These are phyloP conservation scores for Diutina scorzettiae DNA, from an alignment of 1,139 yeast species.

Conservation along the genomic window DNA sequence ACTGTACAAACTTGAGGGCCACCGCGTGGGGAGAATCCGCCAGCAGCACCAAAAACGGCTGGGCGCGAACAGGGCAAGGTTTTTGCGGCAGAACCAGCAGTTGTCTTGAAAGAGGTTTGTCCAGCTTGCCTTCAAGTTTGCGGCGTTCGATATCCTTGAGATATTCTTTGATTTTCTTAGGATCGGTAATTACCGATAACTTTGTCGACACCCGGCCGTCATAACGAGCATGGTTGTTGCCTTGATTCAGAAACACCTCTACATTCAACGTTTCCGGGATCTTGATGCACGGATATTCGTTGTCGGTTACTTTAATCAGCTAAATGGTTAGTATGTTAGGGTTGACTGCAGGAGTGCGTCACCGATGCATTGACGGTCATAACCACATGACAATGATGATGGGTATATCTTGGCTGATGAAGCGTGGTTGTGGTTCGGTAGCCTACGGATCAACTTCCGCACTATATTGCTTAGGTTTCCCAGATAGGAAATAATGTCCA, in stretches of 20 bases:
- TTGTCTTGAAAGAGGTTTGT: not conserved
- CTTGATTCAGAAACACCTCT: constrained; percentile 5
- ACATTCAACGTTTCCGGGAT: constrained; percentile 5
- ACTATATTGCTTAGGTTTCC: too few species aligned
- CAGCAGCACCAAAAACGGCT: constrained; percentile 8
- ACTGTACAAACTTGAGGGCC: constrained; percentile 19
- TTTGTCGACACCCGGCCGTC: constrained; percentile 3
- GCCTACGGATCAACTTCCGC: too few species aligned
- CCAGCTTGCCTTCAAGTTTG: not conserved
- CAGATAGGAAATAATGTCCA: too few species aligned
- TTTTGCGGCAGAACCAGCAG: not conserved
- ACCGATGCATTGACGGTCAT: too few species aligned
- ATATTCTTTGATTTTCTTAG: constrained; percentile 1
- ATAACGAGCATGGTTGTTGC: not conserved
- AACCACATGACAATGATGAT: too few species aligned
- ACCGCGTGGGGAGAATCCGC: constrained; percentile 16
- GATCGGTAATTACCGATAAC: constrained; percentile 4
- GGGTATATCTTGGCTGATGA: too few species aligned
- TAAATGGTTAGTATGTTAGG: not conserved
- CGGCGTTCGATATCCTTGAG: constrained; percentile 1
- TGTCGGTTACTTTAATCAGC: constrained; percentile 1
- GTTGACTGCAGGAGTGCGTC: too few species aligned
- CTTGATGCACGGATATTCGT: constrained; percentile 4
- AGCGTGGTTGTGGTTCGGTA: too few species aligned
- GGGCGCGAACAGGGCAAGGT: not conserved